Percentiles rank a stretch among this genome's conserved stretches.
Evolutionary conservation across 2,329 filamentous ascomycete genomes (phyloP).

Genomic region (Fusarium sarcochroum): DNA sequence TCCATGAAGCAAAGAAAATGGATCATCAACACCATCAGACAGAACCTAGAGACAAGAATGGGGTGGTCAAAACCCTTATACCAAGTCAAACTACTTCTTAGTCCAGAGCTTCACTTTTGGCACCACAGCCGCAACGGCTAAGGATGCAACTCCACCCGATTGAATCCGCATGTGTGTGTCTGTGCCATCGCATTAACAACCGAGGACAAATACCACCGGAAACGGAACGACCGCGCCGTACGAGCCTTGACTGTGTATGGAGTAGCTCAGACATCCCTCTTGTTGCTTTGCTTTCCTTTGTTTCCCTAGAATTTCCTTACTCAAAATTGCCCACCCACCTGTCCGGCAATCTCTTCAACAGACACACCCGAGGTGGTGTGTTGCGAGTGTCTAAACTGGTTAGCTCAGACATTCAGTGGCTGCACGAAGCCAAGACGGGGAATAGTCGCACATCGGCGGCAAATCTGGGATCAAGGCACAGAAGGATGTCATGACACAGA

Average conservation of each 20-base stretch:
- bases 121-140: neutral
- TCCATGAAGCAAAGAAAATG: slow-evolving; percentile 10
- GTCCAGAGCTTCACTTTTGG: neutral
- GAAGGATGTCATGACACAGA: slow-evolving; percentile 8
- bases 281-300: neutral
- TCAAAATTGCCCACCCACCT: slow-evolving; percentile 24
- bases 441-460: no score
- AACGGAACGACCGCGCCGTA: slow-evolving; percentile 6
- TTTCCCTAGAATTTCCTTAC: slow-evolving; percentile 1
- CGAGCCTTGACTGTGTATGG: no score
- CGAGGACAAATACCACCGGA: neutral
- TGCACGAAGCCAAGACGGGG: neutral
- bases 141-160: slow-evolving; percentile 1
- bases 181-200: neutral
- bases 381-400: neutral
- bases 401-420: slow-evolving; percentile 2
- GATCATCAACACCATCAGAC: neutral
- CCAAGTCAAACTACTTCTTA: slow-evolving; percentile 1
- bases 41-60: neutral
- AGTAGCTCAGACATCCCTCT: neutral
- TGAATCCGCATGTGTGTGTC: neutral
- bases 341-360: neutral
- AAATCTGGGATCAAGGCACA: neutral
- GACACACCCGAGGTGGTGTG: slow-evolving; percentile 2
- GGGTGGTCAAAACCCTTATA: slow-evolving; percentile 33